Conservation (phyloP, 495 filamentous ascomycete genomes). For the Delitschia confertaspora region DNA sequence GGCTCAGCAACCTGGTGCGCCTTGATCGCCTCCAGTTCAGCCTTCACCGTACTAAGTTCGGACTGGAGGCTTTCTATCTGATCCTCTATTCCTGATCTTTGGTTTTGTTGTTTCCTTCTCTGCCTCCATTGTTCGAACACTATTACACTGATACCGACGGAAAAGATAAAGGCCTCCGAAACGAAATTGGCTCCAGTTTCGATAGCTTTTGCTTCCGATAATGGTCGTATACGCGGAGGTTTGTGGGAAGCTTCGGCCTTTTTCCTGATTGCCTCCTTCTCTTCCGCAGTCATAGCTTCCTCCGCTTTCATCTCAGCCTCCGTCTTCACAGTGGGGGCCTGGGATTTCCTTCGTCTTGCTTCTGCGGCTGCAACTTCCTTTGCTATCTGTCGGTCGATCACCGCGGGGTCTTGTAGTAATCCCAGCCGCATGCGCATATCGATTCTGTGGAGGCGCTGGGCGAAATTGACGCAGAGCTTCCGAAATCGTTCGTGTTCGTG, state of each 20-base stretch:
- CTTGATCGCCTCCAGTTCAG: slow-evolving; percentile 20
- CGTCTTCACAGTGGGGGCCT: slow-evolving; percentile 71
- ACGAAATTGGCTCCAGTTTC: slow-evolving; percentile 93
- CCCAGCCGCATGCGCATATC: slow-evolving; percentile 91
- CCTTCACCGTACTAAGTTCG: slow-evolving; percentile 24
- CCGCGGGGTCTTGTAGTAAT: slow-evolving; percentile 67
- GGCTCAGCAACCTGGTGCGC: slow-evolving; percentile 5
- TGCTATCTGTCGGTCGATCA: slow-evolving; percentile 44
- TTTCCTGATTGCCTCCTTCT: slow-evolving; percentile 44
- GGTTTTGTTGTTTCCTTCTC: slow-evolving; percentile 65
- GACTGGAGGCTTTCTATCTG: slow-evolving; percentile 49
- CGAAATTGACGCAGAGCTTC: slow-evolving; percentile 58
- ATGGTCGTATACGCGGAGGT: slow-evolving; percentile 55
- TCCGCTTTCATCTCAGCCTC: slow-evolving; percentile 57
- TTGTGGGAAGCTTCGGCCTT: slow-evolving; percentile 30
- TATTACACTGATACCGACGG: slow-evolving; percentile 69
- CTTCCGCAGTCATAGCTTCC: slow-evolving; percentile 32
- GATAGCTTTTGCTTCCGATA: slow-evolving; percentile 88
- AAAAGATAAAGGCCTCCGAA: slow-evolving; percentile 79
- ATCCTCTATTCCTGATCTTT: slow-evolving; percentile 64
- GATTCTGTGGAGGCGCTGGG: slow-evolving; percentile 79
- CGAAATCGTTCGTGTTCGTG: slow-evolving; percentile 91
- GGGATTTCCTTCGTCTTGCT: slow-evolving; percentile 48
- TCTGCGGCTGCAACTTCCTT: slow-evolving; percentile 42
- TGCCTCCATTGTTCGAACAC: slow-evolving; percentile 72